These are phyloP conservation scores for Eutypella sp. DNA, from an alignment of 2,329 filamentous ascomycete genomes.

Conservation along the genomic window DNA sequence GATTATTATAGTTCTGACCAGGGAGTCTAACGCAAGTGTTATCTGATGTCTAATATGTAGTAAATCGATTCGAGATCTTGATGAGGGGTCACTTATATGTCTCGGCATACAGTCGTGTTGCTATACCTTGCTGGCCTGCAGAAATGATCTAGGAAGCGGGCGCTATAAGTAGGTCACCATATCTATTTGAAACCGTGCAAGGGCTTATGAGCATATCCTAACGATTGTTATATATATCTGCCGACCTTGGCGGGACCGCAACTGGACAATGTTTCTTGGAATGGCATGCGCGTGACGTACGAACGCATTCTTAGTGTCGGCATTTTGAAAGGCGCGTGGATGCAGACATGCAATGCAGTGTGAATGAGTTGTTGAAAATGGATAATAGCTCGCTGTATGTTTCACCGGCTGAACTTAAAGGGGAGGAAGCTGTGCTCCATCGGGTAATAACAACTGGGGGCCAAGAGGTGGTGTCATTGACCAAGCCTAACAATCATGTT, in stretches of 20 bases:
- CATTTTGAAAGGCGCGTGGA: slow-evolving; percentile 5
- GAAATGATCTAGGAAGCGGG: too few relatives aligned
- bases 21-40: too few relatives aligned
- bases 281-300: slow-evolving; percentile 7
- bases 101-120: too few relatives aligned
- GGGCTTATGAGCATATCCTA: neutral
- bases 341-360: slow-evolving; percentile 7
- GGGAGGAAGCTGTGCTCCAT: slow-evolving; percentile 14
- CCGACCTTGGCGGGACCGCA: slow-evolving; percentile 16
- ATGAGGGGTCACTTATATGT: too few relatives aligned
- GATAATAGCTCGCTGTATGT: slow-evolving; percentile 11
- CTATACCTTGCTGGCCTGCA: too few relatives aligned
- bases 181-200: neutral
- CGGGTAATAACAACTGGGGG: slow-evolving; percentile 15
- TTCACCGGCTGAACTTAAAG: slow-evolving; percentile 15
- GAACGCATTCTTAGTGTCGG: neutral
- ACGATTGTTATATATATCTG: slow-evolving; percentile 8
- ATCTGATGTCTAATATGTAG: too few relatives aligned
- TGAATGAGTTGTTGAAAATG: slow-evolving; percentile 12
- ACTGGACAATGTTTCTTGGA: slow-evolving; percentile 12
- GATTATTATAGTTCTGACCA: too few relatives aligned
- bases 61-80: too few relatives aligned
- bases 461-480: slow-evolving; percentile 12
- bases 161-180: neutral
- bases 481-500: slow-evolving; percentile 5